Percentiles rank a stretch among this genome's conserved stretches.
phyloP scores from a whole-genome alignment of 2,329 filamentous ascomycete genomes.

The Penicillium sp. region DNA sequence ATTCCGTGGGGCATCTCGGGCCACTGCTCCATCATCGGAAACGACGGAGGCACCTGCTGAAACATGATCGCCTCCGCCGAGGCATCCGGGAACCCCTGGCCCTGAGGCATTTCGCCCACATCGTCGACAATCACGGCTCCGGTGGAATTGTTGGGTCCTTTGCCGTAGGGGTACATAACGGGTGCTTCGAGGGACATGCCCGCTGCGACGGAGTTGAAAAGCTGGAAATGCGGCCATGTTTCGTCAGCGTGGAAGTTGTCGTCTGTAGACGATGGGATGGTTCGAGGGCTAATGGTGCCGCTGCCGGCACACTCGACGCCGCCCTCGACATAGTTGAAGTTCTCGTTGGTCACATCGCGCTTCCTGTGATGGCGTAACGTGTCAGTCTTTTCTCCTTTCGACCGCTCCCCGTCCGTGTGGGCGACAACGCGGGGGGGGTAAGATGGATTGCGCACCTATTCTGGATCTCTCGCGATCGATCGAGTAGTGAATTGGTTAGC shows the following conservation, averaged over 20 bases:
- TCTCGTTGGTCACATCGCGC: slow-evolving; percentile 37
- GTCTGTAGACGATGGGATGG: slow-evolving; percentile 41
- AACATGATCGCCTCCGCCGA: slow-evolving; percentile 37
- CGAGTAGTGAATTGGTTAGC: slow-evolving; percentile 30
- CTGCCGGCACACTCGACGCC: slow-evolving; percentile 36
- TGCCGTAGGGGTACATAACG: slow-evolving; percentile 40
- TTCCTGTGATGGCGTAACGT: slow-evolving; percentile 32
- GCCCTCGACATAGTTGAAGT: slow-evolving; percentile 36
- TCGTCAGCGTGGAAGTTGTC: slow-evolving; percentile 44
- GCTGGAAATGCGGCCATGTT: slow-evolving; percentile 42
- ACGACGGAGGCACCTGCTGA: slow-evolving; percentile 35
- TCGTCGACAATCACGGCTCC: slow-evolving; percentile 44
- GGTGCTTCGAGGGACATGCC: slow-evolving; percentile 38
- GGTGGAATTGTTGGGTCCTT: slow-evolving; percentile 29
- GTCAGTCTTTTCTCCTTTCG: slow-evolving; percentile 5
- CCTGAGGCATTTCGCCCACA: slow-evolving; percentile 33
- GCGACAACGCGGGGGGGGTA: neutral
- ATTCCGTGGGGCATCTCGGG: slow-evolving; percentile 23
- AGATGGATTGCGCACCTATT: slow-evolving; percentile 31
- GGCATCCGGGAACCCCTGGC: slow-evolving; percentile 34
- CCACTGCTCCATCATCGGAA: slow-evolving; percentile 37
- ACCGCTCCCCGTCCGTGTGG: neutral
- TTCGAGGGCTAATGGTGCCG: slow-evolving; percentile 43
- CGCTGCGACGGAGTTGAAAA: slow-evolving; percentile 38
- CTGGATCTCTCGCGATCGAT: slow-evolving; percentile 28